phyloP scores from a whole-genome alignment of 164 flowering plant genomes.

The Liquidambar formosana region DNA sequence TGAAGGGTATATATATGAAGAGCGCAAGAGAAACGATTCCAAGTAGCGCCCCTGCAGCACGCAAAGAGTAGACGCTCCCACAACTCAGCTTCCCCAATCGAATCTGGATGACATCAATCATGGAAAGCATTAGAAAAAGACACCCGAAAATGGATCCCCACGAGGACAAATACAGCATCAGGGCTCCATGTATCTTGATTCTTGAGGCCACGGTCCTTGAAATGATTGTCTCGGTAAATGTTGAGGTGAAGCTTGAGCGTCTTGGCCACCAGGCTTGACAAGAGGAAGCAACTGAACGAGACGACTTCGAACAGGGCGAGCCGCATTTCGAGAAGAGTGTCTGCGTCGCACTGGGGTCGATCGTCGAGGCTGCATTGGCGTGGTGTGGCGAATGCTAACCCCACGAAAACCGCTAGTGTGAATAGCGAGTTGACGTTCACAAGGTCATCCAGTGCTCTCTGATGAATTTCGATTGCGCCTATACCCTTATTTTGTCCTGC shows the following conservation, averaged over 20 bases:
- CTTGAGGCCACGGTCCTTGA: too few relatives aligned
- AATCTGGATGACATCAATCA: conserved; percentile 14
- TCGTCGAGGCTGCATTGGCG: conserved; percentile 24
- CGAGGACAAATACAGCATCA: neutral
- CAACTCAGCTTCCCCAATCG: conserved; percentile 17
- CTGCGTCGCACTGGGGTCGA: conserved; percentile 12
- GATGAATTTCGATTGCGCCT: neutral
- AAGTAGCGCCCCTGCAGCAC: neutral
- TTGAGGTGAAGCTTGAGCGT: conserved; percentile 17
- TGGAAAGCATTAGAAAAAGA: neutral
- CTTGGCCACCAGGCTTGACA: conserved; percentile 23
- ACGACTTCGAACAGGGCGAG: conserved; percentile 19
- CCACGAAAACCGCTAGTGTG: conserved; percentile 52
- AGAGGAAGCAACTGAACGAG: conserved; percentile 16
- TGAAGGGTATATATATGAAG: neutral
- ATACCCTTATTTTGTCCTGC: too few relatives aligned
- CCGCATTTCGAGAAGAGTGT: neutral
- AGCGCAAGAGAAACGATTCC: conserved; percentile 2
- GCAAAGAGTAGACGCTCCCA: neutral
- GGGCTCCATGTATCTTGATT: neutral
- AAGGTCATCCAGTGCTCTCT: conserved; percentile 43
- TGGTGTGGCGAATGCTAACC: conserved; percentile 38
- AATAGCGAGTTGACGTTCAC: conserved; percentile 50
- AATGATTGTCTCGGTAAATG: too few relatives aligned
- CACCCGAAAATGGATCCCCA: neutral